phyloP scores from a whole-genome alignment of 2,329 filamentous ascomycete genomes.

The Microdochium nivale region DNA sequence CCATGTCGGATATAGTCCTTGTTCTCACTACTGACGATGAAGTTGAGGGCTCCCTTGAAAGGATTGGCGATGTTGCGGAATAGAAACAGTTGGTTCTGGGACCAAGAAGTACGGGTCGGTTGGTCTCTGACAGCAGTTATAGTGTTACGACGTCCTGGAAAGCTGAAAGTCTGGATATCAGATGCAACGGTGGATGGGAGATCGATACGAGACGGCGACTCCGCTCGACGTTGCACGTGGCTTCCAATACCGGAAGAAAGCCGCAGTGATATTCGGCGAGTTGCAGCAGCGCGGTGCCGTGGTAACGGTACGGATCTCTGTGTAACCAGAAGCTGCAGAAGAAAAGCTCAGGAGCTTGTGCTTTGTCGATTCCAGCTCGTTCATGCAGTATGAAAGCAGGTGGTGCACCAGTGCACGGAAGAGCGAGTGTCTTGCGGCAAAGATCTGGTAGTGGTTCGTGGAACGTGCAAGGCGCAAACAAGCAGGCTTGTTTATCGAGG shows the following conservation, averaged over 20 bases:
- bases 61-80: too few relatives aligned
- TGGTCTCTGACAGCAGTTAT: too few relatives aligned
- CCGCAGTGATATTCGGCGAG: not conserved
- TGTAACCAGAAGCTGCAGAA: not conserved
- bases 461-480: not conserved
- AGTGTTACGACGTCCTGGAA: too few relatives aligned
- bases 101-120: too few relatives aligned
- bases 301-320: not conserved
- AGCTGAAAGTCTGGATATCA: too few relatives aligned
- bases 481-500: not conserved
- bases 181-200: not conserved
- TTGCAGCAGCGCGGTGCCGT: not conserved
- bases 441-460: not conserved
- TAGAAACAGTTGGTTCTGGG: too few relatives aligned
- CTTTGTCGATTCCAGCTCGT: not conserved
- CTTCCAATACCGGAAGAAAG: not conserved
- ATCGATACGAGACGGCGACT: not conserved
- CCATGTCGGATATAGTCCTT: slow-evolving; percentile 16
- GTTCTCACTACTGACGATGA: not conserved
- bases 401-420: not conserved
- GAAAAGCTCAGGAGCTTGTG: not conserved
- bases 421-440: not conserved
- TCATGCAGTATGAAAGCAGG: not conserved
- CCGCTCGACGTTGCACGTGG: not conserved
- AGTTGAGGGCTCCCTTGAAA: not conserved